phyloP scores from a whole-genome alignment of 345 rosid species.

The Melaleuca alternifolia region DNA sequence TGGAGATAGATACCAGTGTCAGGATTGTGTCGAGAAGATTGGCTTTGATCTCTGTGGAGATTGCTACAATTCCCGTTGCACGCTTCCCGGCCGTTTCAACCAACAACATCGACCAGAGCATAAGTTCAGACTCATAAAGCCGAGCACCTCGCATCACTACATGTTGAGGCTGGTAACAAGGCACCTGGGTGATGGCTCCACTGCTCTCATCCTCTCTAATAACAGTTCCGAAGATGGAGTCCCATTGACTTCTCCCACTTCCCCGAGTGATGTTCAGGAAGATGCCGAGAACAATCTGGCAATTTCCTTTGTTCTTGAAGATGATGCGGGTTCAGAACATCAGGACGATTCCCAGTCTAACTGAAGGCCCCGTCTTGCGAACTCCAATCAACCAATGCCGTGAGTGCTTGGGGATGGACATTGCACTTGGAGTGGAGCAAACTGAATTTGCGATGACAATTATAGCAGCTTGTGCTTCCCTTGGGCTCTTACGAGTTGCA shows the following conservation, averaged over 20 bases:
- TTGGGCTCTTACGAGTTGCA: not conserved
- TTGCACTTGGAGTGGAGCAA: not conserved
- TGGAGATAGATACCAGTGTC: constrained; percentile 69
- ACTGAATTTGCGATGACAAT: not conserved
- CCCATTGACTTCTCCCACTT: not conserved
- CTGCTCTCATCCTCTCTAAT: not conserved
- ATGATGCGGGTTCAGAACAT: not conserved
- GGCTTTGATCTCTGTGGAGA: constrained; percentile 89
- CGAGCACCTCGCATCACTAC: not conserved
- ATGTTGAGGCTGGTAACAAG: not conserved
- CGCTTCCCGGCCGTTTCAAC: constrained; percentile 77
- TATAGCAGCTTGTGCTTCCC: not conserved
- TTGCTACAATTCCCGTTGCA: constrained; percentile 49
- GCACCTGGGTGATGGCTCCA: not conserved
- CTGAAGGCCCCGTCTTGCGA: not conserved
- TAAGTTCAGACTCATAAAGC: constrained; percentile 19
- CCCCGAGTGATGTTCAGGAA: constrained; percentile 1
- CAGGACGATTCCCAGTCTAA: not conserved
- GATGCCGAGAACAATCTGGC: not conserved
- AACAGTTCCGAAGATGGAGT: constrained; percentile 7
- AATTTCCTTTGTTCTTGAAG: not conserved
- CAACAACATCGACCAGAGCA: constrained; percentile 87
- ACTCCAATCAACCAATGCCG: not conserved
- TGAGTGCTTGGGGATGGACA: not conserved
- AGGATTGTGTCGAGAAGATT: constrained; percentile 42